phyloP scores from a whole-genome alignment of 257 asterid species.

The Ilex asprella region DNA sequence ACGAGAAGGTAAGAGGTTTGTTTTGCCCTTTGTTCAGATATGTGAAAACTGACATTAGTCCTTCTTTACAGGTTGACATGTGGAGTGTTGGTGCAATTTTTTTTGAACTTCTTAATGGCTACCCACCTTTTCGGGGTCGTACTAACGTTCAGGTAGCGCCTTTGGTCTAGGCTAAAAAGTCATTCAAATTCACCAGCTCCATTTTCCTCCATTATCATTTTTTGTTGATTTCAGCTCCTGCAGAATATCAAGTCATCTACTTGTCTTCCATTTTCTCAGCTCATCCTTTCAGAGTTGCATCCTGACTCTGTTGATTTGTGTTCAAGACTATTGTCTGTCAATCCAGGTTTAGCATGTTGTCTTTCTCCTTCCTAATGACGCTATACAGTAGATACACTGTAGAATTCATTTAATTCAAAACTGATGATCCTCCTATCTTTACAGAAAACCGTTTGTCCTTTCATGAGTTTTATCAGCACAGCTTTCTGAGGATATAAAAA shows the following conservation, averaged over 20 bases:
- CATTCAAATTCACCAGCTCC: not conserved
- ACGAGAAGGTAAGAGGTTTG: conserved; percentile 31
- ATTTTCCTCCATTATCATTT: conserved; percentile 1
- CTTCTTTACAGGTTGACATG: conserved; percentile 42
- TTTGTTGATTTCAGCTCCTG: conserved; percentile 32
- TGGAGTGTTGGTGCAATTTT: conserved; percentile 53
- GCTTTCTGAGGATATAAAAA: conserved; percentile 12
- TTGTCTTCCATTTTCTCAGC: conserved; percentile 31
- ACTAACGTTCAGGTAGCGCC: conserved; percentile 36
- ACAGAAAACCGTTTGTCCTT: conserved; percentile 45
- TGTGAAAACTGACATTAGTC: not conserved
- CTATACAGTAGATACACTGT: not conserved
- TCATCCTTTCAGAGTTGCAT: conserved; percentile 29
- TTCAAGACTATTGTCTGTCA: conserved; percentile 33
- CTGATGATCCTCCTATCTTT: conserved; percentile 13
- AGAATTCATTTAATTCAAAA: not conserved
- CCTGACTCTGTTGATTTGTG: conserved; percentile 38
- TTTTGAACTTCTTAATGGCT: conserved; percentile 55
- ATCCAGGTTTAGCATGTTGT: conserved; percentile 32
- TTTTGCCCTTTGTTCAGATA: not conserved
- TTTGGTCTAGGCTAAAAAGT: not conserved
- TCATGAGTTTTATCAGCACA: conserved; percentile 39
- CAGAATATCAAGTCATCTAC: conserved; percentile 36
- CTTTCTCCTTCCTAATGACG: not conserved
- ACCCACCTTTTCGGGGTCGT: conserved; percentile 49